Percentiles rank a stretch among this genome's conserved stretches.
Evolutionary conservation across 2,329 filamentous ascomycete genomes (phyloP).

Genomic region (Alternaria sp.): DNA sequence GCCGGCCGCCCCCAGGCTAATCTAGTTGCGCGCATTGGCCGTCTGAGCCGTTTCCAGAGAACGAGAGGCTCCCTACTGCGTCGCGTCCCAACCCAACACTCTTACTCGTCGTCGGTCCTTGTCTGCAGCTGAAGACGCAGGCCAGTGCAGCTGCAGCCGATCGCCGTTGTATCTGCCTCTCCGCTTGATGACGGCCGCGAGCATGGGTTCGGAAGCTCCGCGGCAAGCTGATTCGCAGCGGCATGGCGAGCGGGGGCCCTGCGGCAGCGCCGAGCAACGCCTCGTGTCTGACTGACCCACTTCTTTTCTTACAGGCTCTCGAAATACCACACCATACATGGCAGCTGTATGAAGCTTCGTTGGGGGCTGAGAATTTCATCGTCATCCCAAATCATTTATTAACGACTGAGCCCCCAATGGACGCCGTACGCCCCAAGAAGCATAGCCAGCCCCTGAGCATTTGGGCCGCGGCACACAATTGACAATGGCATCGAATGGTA

Average conservation of each 20-base stretch:
- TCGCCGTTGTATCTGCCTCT: constrained; percentile 24
- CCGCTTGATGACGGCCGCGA: constrained; percentile 30
- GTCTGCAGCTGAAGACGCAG: constrained; percentile 22
- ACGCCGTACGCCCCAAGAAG: constrained; percentile 22
- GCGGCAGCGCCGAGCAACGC: constrained; percentile 40
- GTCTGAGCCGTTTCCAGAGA: constrained; percentile 18
- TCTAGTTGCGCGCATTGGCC: constrained; percentile 24
- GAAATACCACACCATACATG: constrained; percentile 37
- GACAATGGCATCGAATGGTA: constrained; percentile 46
- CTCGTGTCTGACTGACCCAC: constrained; percentile 43
- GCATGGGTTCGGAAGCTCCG: constrained; percentile 22
- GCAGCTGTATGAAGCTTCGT: constrained; percentile 30
- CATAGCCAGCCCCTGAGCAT: constrained; percentile 23
- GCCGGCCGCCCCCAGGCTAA: constrained; percentile 22
- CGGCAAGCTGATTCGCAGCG: constrained; percentile 30
- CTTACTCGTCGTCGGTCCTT: constrained; percentile 19
- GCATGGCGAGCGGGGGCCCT: constrained; percentile 30
- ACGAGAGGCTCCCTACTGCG: constrained; percentile 18
- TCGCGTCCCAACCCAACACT: constrained; percentile 5
- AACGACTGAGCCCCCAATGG: constrained; percentile 37
- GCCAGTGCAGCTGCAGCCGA: constrained; percentile 24
- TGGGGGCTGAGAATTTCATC: constrained; percentile 39
- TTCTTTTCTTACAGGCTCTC: constrained; percentile 41
- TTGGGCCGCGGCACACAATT: constrained; percentile 22
- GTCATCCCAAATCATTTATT: constrained; percentile 29